A percentile compares a stretch with the other conserved stretches of the same genome.
Conservation (phyloP, 2,329 filamentous ascomycete species). For the Talaromyces marneffei region DNA sequence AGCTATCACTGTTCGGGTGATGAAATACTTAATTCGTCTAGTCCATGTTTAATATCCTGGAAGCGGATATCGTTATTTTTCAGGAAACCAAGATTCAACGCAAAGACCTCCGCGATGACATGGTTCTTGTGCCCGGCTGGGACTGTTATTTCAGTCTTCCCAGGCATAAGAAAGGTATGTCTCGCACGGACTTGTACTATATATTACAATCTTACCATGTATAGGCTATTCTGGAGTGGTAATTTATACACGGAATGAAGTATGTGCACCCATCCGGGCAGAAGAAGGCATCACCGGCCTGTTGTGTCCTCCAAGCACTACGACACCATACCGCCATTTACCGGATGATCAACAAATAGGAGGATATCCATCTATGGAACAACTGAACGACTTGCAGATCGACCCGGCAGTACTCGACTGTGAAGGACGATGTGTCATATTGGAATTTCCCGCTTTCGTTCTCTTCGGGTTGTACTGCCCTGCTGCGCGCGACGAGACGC, state of each 20-base stretch:
- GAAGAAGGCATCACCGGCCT: slow-evolving; percentile 91
- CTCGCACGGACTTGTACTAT: not conserved
- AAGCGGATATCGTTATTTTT: slow-evolving; percentile 88
- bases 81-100: slow-evolving; percentile 95
- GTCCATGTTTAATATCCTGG: slow-evolving; percentile 91
- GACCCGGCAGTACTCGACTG: slow-evolving; percentile 74
- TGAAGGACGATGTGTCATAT: slow-evolving; percentile 82
- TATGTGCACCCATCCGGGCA: slow-evolving; percentile 77
- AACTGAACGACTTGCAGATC: slow-evolving; percentile 56
- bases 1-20: not conserved
- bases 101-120: slow-evolving; percentile 87
- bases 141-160: slow-evolving; percentile 94
- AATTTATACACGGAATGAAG: slow-evolving; percentile 84
- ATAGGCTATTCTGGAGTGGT: slow-evolving; percentile 91
- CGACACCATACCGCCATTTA: slow-evolving; percentile 66
- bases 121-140: slow-evolving; percentile 92
- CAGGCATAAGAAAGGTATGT: slow-evolving; percentile 79
- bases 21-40: slow-evolving; percentile 27
- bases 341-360: slow-evolving; percentile 72
- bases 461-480: slow-evolving; percentile 89
- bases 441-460: slow-evolving; percentile 94
- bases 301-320: slow-evolving; percentile 66
- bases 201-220: slow-evolving; percentile 12
- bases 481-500: slow-evolving; percentile 75
- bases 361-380: slow-evolving; percentile 69